A percentile compares a stretch with the other conserved stretches of the same genome.
These are phyloP conservation scores for Citrullus mucosospermus DNA, from an alignment of 306 rosid species.

Conservation along the genomic window DNA sequence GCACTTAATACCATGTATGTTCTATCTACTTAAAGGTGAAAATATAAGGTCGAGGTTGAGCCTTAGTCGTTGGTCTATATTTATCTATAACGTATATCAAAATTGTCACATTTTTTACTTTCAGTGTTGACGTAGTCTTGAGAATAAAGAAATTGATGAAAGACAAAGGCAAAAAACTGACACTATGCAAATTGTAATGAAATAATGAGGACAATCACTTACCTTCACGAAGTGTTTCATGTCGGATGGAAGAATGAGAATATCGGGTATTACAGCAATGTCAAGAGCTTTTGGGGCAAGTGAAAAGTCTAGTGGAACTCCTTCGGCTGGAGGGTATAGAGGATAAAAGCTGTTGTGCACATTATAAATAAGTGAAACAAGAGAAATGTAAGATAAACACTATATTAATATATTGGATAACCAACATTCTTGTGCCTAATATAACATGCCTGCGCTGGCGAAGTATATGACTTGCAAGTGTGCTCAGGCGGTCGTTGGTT, in stretches of 20 bases:
- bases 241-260: slow-evolving; percentile 87
- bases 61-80: neutral
- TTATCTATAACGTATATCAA: neutral
- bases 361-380: slow-evolving; percentile 1
- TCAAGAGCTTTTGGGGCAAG: slow-evolving; percentile 75
- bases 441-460: slow-evolving; percentile 53
- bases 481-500: slow-evolving; percentile 69
- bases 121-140: neutral
- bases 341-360: slow-evolving; percentile 76
- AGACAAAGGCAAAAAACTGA: neutral
- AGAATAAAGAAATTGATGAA: neutral
- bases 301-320: slow-evolving; percentile 76
- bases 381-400: slow-evolving; percentile 1
- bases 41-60: neutral
- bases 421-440: neutral
- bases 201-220: slow-evolving; percentile 1
- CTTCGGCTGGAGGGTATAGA: slow-evolving; percentile 77
- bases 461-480: slow-evolving; percentile 70
- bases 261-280: slow-evolving; percentile 53
- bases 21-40: neutral
- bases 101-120: neutral
- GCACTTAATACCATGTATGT: neutral
- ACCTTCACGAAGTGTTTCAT: slow-evolving; percentile 82
- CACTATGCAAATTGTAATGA: neutral
- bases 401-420: neutral